Evolutionary conservation across 768 basidiomycete genomes (phyloP), one percentile per base, ranked within the genome.

Genomic region (Mrakia frigida): DNA sequence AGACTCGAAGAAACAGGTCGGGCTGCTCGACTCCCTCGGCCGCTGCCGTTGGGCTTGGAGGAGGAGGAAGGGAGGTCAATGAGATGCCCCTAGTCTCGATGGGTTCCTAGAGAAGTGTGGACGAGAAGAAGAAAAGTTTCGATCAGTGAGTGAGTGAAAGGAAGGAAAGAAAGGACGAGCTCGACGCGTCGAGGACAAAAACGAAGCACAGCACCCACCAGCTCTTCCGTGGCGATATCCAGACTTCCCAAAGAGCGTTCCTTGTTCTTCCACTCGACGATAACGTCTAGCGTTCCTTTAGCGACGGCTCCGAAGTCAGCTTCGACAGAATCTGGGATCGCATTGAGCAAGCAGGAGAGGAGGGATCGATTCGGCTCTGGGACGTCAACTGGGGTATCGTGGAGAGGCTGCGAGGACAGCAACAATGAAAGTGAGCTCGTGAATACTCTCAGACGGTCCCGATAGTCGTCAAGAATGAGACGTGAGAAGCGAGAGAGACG

Each of bases 81-180:
- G 35, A 68, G n/a, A 39, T 68, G 31, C 35, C 65, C 11, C 65
- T 39, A n/a, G 65, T 39, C 65, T 68, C 65, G 25, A 68, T 39
- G 13, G 35, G 35, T 39, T 25, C 25, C 65, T 68, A 37, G 1
- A 4, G 2, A 25, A 31, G 63, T 37, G 23, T n/a, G n/a, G n/a
- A n/a, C n/a, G n/a, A n/a, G 63, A 65, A 7, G 6, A 65, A 35
- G 16, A 4, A 37, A 31, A n/a, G n/a, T 3, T 3, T 1, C 33
- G 33, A 10, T 35, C 5, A 35, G 63, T 6, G 5, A 33, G 37
- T 7, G 10, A 31, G 7, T 9, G 33, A 5, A 50, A 61, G 28
- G 60, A 31, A 60, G 4, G 21, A 21, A 33, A 11, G 3, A 60
- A 21, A 31, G 31, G 61, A 63, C 13, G 10, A 13, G 31, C 14